Evolutionary conservation across 352 stramenopile species (phyloP).

Genomic region (Phytopythium mirpurense): DNA sequence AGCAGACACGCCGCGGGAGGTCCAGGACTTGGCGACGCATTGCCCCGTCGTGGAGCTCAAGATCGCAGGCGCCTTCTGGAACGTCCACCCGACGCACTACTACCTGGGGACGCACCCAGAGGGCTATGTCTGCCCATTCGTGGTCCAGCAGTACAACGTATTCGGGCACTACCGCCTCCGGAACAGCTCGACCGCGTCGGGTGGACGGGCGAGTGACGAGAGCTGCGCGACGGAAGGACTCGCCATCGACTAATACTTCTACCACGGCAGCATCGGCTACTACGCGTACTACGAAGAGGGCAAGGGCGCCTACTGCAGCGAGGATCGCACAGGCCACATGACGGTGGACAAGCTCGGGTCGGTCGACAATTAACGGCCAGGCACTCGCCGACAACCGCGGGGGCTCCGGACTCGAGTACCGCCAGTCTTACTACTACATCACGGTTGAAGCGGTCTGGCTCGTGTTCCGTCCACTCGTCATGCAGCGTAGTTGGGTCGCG

Average conservation of each 20-base stretch:
- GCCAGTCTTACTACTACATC: too few relatives aligned
- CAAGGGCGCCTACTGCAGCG: conserved; percentile 10
- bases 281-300: conserved; percentile 17
- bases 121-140: conserved; percentile 18
- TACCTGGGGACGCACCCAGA: conserved; percentile 9
- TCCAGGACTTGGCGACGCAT: conserved; percentile 8
- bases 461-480: too few relatives aligned
- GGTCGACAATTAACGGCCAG: conserved; percentile 12
- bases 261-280: conserved; percentile 5
- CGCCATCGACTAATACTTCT: conserved; percentile 9
- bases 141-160: conserved; percentile 15
- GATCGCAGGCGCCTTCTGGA: conserved; percentile 25
- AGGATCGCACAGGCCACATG: conserved; percentile 16
- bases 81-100: conserved; percentile 20
- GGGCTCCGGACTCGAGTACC: too few relatives aligned
- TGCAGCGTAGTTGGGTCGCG: too few relatives aligned
- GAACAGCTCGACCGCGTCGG: conserved; percentile 8
- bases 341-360: conserved; percentile 12
- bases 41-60: conserved; percentile 20
- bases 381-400: conserved; percentile 11
- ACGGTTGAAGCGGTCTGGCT: too few relatives aligned
- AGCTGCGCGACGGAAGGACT: conserved; percentile 9
- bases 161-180: conserved; percentile 15
- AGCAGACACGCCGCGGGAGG: conserved; percentile 5
- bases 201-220: too few relatives aligned